A percentile compares a stretch with the other conserved stretches of the same genome.
These are phyloP conservation scores for Prunus armeniaca DNA, from an alignment of 306 rosid genomes.

Conservation along the genomic window DNA sequence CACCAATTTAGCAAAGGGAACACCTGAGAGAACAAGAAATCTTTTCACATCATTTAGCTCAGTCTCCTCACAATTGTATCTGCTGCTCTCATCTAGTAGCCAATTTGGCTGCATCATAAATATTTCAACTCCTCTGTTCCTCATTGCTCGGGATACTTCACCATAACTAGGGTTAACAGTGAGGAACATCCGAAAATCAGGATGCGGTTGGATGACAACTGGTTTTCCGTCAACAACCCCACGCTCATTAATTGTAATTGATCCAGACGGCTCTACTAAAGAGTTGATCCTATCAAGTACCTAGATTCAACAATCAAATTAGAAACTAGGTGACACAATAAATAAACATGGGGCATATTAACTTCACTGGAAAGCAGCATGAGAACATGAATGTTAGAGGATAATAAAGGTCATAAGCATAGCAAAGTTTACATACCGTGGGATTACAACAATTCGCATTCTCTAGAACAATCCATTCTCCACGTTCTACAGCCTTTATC, in stretches of 20 bases:
- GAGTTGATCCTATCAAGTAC: slow-evolving; percentile 97
- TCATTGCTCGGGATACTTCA: slow-evolving; percentile 95
- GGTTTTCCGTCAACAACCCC: slow-evolving; percentile 85
- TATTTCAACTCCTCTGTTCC: slow-evolving; percentile 95
- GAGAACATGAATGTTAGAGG: background rate
- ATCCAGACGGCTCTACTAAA: slow-evolving; percentile 82
- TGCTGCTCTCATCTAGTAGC: slow-evolving; percentile 47
- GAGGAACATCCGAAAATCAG: slow-evolving; percentile 85
- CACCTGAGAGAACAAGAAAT: slow-evolving; percentile 63
- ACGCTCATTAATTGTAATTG: slow-evolving; percentile 81
- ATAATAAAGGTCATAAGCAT: slow-evolving; percentile 3
- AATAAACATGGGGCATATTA: background rate
- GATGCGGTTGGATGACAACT: slow-evolving; percentile 70
- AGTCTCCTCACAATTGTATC: slow-evolving; percentile 24
- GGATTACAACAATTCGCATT: slow-evolving; percentile 96
- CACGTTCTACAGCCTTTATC: slow-evolving; percentile 82
- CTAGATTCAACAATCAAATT: slow-evolving; percentile 19
- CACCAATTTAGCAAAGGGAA: slow-evolving; percentile 60
- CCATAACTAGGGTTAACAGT: slow-evolving; percentile 82
- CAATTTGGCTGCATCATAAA: slow-evolving; percentile 79
- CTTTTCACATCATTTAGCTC: slow-evolving; percentile 62
- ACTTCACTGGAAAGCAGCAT: background rate
- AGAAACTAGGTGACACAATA: background rate
- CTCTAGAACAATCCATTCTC: slow-evolving; percentile 93
- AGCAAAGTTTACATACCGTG: slow-evolving; percentile 49